Percentiles rank a stretch among this genome's conserved stretches.
phyloP scores from a whole-genome alignment of 306 rosid species.

The Dryas drummondii region DNA sequence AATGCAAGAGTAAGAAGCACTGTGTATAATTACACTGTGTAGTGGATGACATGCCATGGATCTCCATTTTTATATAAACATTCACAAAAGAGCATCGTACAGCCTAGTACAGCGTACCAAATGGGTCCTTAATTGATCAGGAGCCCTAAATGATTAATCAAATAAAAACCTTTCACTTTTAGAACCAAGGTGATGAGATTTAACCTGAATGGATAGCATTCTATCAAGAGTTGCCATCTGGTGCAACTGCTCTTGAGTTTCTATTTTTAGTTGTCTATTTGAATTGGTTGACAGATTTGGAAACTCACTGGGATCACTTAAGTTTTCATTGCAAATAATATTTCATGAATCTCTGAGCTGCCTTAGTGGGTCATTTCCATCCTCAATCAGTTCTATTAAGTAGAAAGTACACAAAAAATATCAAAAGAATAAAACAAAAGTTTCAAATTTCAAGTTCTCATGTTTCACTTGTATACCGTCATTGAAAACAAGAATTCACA shows the following conservation, averaged over 20 bases:
- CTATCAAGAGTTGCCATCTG: background rate
- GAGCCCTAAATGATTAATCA: background rate
- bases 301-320: background rate
- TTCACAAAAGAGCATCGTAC: background rate
- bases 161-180: background rate
- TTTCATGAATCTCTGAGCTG: background rate
- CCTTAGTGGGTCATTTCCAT: background rate
- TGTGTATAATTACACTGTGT: background rate
- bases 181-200: background rate
- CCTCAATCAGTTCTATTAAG: background rate
- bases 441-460: background rate
- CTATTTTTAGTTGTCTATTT: background rate
- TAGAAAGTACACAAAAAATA: background rate
- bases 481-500: background rate
- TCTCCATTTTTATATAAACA: background rate
- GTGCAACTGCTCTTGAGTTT: background rate
- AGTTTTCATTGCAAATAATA: background rate
- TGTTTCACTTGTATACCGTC: background rate
- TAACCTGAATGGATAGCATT: background rate
- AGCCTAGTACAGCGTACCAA: too few species aligned
- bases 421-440: background rate
- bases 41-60: background rate
- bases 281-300: background rate
- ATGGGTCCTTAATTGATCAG: background rate
- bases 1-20: conserved; percentile 2